phyloP scores from a whole-genome alignment of 179 eudicot genomes.

The Monotropa hypopitys region DNA sequence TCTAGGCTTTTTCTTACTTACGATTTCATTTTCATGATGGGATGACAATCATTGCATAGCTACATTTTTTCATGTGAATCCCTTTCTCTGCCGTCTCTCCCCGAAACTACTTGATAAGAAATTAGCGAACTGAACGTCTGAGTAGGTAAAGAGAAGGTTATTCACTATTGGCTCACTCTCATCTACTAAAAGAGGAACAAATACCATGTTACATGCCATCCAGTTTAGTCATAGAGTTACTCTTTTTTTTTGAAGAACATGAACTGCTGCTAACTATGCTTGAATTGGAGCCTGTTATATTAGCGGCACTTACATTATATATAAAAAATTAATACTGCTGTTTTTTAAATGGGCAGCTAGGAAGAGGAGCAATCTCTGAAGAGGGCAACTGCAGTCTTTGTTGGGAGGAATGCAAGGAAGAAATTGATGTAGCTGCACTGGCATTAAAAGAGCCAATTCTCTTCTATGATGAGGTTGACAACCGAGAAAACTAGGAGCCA shows the following conservation, averaged over 20 bases:
- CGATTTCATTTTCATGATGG: neutral
- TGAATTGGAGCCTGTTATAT: neutral
- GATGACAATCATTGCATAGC: neutral
- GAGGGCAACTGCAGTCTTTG: conserved; percentile 25
- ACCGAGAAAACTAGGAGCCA: neutral
- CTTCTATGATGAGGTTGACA: conserved; percentile 79
- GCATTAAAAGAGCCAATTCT: conserved; percentile 85
- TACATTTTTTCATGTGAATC: neutral
- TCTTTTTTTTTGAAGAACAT: neutral
- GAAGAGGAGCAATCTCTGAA: conserved; percentile 21
- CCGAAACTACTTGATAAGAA: neutral
- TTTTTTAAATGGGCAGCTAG: conserved; percentile 20
- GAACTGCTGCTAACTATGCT: neutral
- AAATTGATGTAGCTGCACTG: conserved; percentile 65
- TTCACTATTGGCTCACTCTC: neutral
- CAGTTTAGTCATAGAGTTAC: neutral
- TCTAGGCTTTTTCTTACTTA: neutral
- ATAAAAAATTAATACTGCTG: neutral
- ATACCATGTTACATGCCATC: neutral
- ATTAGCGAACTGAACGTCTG: neutral
- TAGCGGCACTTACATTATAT: neutral
- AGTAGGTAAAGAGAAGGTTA: neutral
- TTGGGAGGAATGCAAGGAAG: conserved; percentile 77
- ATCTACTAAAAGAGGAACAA: neutral
- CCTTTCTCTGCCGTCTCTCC: neutral